Evolutionary conservation across 495 filamentous ascomycete genomes (phyloP).

Genomic region (Chlorociboria aeruginascens): DNA sequence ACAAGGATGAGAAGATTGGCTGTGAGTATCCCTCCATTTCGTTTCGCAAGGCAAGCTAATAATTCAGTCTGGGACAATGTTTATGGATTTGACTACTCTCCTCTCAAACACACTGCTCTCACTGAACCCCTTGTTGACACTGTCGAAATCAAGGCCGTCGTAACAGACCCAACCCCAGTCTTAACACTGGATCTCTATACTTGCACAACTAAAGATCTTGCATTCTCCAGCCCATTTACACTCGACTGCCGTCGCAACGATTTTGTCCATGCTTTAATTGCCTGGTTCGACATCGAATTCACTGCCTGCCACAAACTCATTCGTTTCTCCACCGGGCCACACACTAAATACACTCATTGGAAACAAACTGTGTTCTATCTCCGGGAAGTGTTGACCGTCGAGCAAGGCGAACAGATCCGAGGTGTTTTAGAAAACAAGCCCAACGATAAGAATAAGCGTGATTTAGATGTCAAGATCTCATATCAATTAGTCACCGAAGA

Average conservation of each 20-base stretch:
- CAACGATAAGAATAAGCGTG: constrained; percentile 86
- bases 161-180: constrained; percentile 58
- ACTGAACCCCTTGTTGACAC: constrained; percentile 63
- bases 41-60: background rate
- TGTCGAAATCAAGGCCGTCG: constrained; percentile 60
- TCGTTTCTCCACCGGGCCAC: constrained; percentile 74
- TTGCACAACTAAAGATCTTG: constrained; percentile 49
- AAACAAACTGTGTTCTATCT: constrained; percentile 92
- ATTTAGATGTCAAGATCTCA: constrained; percentile 80
- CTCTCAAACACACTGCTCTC: constrained; percentile 57
- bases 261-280: constrained; percentile 88
- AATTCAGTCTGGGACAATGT: constrained; percentile 65
- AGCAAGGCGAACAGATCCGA: constrained; percentile 60
- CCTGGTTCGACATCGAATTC: constrained; percentile 99
- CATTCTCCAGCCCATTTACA: constrained; percentile 51
- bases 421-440: constrained; percentile 72
- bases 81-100: constrained; percentile 67
- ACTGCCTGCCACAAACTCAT: constrained; percentile 85
- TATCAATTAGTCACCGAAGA: constrained; percentile 74
- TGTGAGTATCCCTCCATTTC: constrained; percentile 27
- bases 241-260: constrained; percentile 68
- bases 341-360: constrained; percentile 90
- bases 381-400: constrained; percentile 70
- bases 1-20: constrained; percentile 61
- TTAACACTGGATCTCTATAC: constrained; percentile 64